A percentile compares a stretch with the other conserved stretches of the same genome.
Conservation (phyloP, 1,284 basidiomycete genomes). For the Ceratobasidium papillatum region DNA sequence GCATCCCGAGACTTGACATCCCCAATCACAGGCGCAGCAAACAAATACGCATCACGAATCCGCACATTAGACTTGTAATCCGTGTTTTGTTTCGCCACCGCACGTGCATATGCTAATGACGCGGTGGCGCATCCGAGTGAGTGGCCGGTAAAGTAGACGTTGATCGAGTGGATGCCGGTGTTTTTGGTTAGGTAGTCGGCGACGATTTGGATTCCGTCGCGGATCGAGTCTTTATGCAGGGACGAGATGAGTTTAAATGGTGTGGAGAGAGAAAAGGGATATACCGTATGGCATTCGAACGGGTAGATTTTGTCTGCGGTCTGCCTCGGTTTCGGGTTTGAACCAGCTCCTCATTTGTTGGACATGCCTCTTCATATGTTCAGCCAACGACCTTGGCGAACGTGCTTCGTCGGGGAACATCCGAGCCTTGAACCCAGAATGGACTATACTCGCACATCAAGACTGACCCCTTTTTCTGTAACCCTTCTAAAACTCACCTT, state of each 20-base stretch:
- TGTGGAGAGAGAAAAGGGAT: not conserved
- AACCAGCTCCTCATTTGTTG: conserved; percentile 6
- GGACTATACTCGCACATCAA: conserved; percentile 42
- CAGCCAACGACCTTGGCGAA: conserved; percentile 4
- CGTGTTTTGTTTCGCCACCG: conserved; percentile 45
- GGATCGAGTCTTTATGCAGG: conserved; percentile 40
- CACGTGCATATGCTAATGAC: conserved; percentile 48
- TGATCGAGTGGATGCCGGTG: conserved; percentile 34
- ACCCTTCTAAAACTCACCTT: conserved; percentile 39
- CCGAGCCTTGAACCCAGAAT: conserved; percentile 49
- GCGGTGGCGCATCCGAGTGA: conserved; percentile 50
- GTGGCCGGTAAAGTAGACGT: conserved; percentile 51
- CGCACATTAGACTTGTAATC: conserved; percentile 47
- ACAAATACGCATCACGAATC: conserved; percentile 50
- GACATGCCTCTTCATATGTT: conserved; percentile 17
- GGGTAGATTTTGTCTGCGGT: not conserved
- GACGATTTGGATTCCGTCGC: conserved; percentile 40
- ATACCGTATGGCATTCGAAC: conserved; percentile 46
- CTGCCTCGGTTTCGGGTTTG: not conserved
- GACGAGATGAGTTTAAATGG: not conserved
- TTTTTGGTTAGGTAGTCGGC: conserved; percentile 36
- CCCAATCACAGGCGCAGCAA: conserved; percentile 48
- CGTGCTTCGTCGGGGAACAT: conserved; percentile 46
- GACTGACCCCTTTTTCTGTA: not conserved
- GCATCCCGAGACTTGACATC: conserved; percentile 29